Evolutionary conservation across 2,329 filamentous ascomycete genomes (phyloP).

Genomic region (Exophiala sp.): DNA sequence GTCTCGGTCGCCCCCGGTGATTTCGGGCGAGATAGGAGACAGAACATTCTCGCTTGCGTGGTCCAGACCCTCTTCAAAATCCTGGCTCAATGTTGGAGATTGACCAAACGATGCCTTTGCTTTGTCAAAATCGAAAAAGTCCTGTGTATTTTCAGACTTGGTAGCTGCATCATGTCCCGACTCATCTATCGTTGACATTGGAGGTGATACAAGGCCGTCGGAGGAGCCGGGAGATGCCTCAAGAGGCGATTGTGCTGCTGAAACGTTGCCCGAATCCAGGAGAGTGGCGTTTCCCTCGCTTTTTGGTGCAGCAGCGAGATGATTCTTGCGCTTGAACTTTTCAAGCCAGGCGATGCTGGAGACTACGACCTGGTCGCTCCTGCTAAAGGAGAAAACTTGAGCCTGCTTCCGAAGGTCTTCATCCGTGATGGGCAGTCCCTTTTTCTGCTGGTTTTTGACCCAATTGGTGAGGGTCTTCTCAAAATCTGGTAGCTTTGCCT

Average conservation of each 20-base stretch:
- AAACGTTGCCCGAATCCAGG: slow-evolving; percentile 49
- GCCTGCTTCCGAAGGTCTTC: slow-evolving; percentile 28
- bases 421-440: slow-evolving; percentile 48
- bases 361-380: slow-evolving; percentile 27
- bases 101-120: slow-evolving; percentile 60
- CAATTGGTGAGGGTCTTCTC: slow-evolving; percentile 87
- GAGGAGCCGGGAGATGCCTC: slow-evolving; percentile 72
- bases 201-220: slow-evolving; percentile 62
- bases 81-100: slow-evolving; percentile 53
- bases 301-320: slow-evolving; percentile 52
- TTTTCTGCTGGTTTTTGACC: slow-evolving; percentile 74
- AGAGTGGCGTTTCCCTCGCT: slow-evolving; percentile 43
- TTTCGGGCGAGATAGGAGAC: slow-evolving; percentile 16
- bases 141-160: slow-evolving; percentile 57
- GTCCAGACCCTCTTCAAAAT: slow-evolving; percentile 61
- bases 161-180: slow-evolving; percentile 49
- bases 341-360: slow-evolving; percentile 79
- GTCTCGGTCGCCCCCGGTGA: slow-evolving; percentile 12
- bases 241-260: slow-evolving; percentile 60
- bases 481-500: slow-evolving; percentile 85
- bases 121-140: slow-evolving; percentile 58
- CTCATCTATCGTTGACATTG: slow-evolving; percentile 65
- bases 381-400: slow-evolving; percentile 27
- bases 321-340: slow-evolving; percentile 91
- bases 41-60: slow-evolving; percentile 6